Evolutionary conservation across 1,284 basidiomycete species (phyloP).

Genomic region (Melampsora occidentalis): DNA sequence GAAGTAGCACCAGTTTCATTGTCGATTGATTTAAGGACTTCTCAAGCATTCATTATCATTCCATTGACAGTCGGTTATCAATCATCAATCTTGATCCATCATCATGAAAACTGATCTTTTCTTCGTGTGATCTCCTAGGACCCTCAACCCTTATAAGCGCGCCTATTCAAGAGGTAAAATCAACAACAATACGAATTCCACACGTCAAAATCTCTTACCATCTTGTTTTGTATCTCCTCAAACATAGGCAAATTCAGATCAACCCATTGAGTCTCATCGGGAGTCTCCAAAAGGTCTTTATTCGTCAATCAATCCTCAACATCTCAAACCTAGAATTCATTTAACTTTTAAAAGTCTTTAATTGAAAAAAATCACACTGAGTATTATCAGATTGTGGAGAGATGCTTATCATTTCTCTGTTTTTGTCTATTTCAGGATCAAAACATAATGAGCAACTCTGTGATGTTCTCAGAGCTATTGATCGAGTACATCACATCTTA

Average conservation of each 20-base stretch:
- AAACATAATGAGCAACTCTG: constrained; percentile 34
- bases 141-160: too few relatives aligned
- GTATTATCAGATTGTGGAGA: background rate
- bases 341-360: constrained; percentile 16
- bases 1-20: background rate
- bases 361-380: constrained; percentile 16
- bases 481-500: constrained; percentile 9
- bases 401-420: background rate
- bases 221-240: background rate
- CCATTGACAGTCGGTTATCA: constrained; percentile 8
- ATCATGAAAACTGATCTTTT: too few relatives aligned
- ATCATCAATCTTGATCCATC: too few relatives aligned
- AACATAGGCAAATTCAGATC: background rate
- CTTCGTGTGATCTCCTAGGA: too few relatives aligned
- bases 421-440: constrained; percentile 17
- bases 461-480: constrained; percentile 20
- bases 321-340: constrained; percentile 34
- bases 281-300: constrained; percentile 39
- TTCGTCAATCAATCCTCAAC: constrained; percentile 19
- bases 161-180: background rate
- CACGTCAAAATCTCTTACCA: background rate
- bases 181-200: background rate
- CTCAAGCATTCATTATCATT: background rate
- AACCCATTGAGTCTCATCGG: constrained; percentile 9
- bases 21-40: constrained; percentile 2